Percentiles rank a stretch among this genome's conserved stretches.
Evolutionary conservation across 208 protist genomes (phyloP).

Genomic region (Trypanosoma scelopori): DNA sequence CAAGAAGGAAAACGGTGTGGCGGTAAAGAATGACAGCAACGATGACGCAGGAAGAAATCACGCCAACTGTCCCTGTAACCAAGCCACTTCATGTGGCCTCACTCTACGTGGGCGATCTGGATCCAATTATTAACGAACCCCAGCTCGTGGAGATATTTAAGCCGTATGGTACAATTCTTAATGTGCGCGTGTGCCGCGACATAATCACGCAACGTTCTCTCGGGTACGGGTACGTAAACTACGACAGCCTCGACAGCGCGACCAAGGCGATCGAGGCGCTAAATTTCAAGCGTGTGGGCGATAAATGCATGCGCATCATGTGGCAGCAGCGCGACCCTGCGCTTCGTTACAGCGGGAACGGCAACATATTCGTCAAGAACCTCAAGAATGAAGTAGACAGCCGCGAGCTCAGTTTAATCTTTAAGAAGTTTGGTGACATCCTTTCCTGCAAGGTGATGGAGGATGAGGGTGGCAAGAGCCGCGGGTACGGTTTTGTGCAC

Average conservation of each 20-base stretch:
- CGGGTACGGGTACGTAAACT: slow-evolving; percentile 99
- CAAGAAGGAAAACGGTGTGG: slow-evolving; percentile 4
- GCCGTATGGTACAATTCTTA: slow-evolving; percentile 97
- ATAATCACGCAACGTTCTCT: slow-evolving; percentile 97
- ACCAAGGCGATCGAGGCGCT: slow-evolving; percentile 97
- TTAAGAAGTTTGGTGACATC: slow-evolving; percentile 97
- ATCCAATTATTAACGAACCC: slow-evolving; percentile 90
- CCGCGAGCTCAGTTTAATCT: slow-evolving; percentile 97
- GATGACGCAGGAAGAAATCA: slow-evolving; percentile 10
- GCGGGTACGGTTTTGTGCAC: slow-evolving; percentile 99
- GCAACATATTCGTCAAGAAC: slow-evolving; percentile 99
- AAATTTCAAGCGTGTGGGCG: slow-evolving; percentile 96
- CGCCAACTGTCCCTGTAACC: slow-evolving; percentile 15
- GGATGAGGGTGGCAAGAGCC: slow-evolving; percentile 90
- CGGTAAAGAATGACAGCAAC: slow-evolving; percentile 19
- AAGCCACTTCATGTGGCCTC: slow-evolving; percentile 93
- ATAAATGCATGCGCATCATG: slow-evolving; percentile 98
- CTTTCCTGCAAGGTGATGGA: slow-evolving; percentile 98
- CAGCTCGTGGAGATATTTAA: slow-evolving; percentile 98
- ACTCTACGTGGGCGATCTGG: slow-evolving; percentile 98
- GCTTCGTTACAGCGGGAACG: slow-evolving; percentile 95
- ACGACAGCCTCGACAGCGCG: slow-evolving; percentile 94
- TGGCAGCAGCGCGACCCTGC: slow-evolving; percentile 98
- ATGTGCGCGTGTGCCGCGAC: slow-evolving; percentile 98
- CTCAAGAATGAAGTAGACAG: slow-evolving; percentile 96